Evolutionary conservation across 1,139 yeast species (phyloP), one percentile per base, ranked within the genome.

Genomic region (Kodamaea plutei): DNA sequence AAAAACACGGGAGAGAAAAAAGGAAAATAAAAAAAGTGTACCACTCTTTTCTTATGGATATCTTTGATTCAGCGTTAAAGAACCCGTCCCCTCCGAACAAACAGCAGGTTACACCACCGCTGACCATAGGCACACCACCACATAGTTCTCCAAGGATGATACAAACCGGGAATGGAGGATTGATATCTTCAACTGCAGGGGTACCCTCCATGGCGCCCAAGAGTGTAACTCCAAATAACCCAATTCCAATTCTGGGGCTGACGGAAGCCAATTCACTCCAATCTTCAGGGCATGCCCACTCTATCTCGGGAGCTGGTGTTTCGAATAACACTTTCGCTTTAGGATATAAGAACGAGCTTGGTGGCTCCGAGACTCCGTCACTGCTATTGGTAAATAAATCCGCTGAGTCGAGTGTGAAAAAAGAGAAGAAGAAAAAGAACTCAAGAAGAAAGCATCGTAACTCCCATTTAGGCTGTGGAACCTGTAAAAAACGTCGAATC

Each of bases 401-500:
- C 10, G 22, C 25, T 17, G 35, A 32, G 9, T 31, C 26, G 8
- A 20, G 29, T 8, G 31, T 32, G 24, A 13, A 22, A 17, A 32
- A 28, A 15, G 23, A 19, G 21, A 32, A 32, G 31, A 35, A 35
- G 15, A 66, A 58, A 57, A 68, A 71, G 43, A 71, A 69, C 42
- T 66, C 75, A 15, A 61, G 84, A 44, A 56, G 83, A 41, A 72
- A 76, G 38, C 84, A 78, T 52, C 63, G 79, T 37, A 78, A 78
- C 53, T 74, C 81, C 11, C 83, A 77, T 47, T 62, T 56, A 34
- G 79, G 81, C 19, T 79, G 85, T 56, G 76, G 78, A 4, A 77
- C 81, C 23, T 79, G 85, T 56, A 77, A 79, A 45, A 69, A 74
- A 43, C 66, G 84, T 38, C 59, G 84, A 37, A 76, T 79, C 48